Evolutionary conservation across 768 basidiomycete species (phyloP), one percentile per base, ranked within the genome.

Genomic region (Lepiota subincarnata): DNA sequence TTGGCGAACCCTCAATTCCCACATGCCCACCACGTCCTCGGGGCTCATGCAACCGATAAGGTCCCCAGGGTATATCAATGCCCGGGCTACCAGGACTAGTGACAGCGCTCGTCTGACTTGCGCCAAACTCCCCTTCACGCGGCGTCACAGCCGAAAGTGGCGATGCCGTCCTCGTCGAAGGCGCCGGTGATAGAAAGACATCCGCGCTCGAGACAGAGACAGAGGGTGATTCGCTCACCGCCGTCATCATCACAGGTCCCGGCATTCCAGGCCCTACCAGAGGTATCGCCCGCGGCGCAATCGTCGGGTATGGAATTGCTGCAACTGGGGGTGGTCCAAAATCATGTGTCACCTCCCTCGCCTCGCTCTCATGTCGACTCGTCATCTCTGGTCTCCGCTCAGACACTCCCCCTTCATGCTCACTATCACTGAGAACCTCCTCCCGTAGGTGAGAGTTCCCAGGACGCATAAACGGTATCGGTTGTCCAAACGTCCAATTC

Each of bases 401-500:
- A 16, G 10, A 11, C 2, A 12, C 12, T 16, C n/a, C n/a, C n/a
- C 35, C 49, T 19, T 41, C 49, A 35, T 14, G 49, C 6, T 50
- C 49, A 36, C 40, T 50, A 18, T 50, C 49, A n/a, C 26, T 50
- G 2, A 31, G 7, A 19, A 50, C 49, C 31, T 50, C 49, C 12
- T 50, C 49, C 18, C 49, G 26, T n/a, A 50, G 26, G 22, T 42
- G 49, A 26, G 49, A 50, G 12, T 53, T 64, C 20, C 59, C 57
- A 44, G 63, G 69, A 61, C 70, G 61, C 65, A 76, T 64, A 59
- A 70, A 70, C 50, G 75, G 64, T 65, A 83, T 68, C 0, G 76
- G 78, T 19, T 82, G 77, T 11, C 89, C 89, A 67, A 90, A 91
- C 7, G 88, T 90, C 64, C 88, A 77, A 63, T 87, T 87, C 62